Evolutionary conservation across 1,139 yeast genomes (phyloP), one percentile per base, ranked within the genome.

Genomic region (Geotrichum bryndzae): DNA sequence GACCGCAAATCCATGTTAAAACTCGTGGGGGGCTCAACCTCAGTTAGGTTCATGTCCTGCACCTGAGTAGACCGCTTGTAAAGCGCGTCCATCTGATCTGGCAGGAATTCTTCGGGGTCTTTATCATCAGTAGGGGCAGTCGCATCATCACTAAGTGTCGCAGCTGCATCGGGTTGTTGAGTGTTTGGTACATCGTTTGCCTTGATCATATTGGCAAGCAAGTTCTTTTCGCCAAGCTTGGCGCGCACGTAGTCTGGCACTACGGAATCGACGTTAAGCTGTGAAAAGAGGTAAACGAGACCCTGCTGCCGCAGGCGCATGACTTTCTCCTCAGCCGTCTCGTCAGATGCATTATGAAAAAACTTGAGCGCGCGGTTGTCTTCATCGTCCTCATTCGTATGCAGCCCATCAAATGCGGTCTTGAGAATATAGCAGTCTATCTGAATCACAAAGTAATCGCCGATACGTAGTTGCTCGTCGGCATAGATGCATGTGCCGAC

Each of bases 31-130:
- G 96, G 96, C 5, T 84, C 83, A 0, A 86, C 79, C 66, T 85
- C 89, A 0, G 89, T 88, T 51, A 90, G 78, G 29, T 72, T 71
- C 22, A 74, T 69, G 59, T 79, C 73, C 22, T 74, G 72, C 51
- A 77, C 15, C 78, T 23, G 79, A 77, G 11, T 82, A 25, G 90
- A 83, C 10, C 86, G 82, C 65, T 82, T 83, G 71, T 92, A 92
- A 63, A 92, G 82, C 59, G 86, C 82, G 67, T 87, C 87, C 53
- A 94, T 76, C 69, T 92, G 96, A 67, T 90, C 91, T 52, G 88
- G 72, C 63, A 82, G 80, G 64, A 89, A 76, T 41, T 82, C 84
- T 6, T 51, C 65, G 7, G 79, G 81, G 13, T 72, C 76, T 38
- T 73, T 76, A 0, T 72, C 68, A 8, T 66, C 70, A 18, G 67